Conservation (phyloP, 106 monocot genomes). For the Dioscorea dumetorum region DNA sequence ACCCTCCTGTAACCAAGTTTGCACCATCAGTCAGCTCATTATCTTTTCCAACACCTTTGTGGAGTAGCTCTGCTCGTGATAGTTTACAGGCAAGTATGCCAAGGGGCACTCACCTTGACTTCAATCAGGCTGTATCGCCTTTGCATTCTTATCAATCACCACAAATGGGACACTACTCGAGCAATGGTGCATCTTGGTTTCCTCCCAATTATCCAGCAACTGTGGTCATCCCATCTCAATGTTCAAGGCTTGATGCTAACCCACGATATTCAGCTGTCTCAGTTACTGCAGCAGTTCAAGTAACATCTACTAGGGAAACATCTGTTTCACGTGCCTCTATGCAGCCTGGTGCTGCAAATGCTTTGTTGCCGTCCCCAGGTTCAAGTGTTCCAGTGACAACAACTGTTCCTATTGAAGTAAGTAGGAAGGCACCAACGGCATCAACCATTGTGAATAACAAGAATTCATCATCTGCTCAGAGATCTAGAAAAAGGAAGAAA, state of each 20-base stretch:
- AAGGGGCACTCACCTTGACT: constrained; percentile 44
- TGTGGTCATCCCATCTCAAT: constrained; percentile 28
- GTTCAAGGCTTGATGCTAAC: constrained; percentile 25
- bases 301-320: constrained; percentile 31
- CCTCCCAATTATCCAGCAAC: constrained; percentile 33
- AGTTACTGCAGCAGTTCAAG: constrained; percentile 39
- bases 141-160: constrained; percentile 46
- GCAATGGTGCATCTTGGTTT: constrained; percentile 31
- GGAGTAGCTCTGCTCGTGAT: constrained; percentile 36
- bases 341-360: constrained; percentile 33
- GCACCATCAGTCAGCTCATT: constrained; percentile 22
- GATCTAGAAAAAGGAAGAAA: constrained; percentile 70
- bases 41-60: constrained; percentile 44
- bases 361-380: constrained; percentile 19
- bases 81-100: constrained; percentile 25
- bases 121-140: constrained; percentile 46
- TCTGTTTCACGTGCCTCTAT: constrained; percentile 25
- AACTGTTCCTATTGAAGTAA: constrained; percentile 17
- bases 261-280: constrained; percentile 25
- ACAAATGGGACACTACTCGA: constrained; percentile 30
- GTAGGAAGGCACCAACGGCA: constrained; percentile 15
- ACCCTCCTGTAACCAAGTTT: constrained; percentile 27
- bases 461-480: constrained; percentile 24
- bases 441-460: constrained; percentile 16
- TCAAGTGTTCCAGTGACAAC: constrained; percentile 12